phyloP scores from a whole-genome alignment of 495 filamentous ascomycete species.

The Jackrogersella multiformis region DNA sequence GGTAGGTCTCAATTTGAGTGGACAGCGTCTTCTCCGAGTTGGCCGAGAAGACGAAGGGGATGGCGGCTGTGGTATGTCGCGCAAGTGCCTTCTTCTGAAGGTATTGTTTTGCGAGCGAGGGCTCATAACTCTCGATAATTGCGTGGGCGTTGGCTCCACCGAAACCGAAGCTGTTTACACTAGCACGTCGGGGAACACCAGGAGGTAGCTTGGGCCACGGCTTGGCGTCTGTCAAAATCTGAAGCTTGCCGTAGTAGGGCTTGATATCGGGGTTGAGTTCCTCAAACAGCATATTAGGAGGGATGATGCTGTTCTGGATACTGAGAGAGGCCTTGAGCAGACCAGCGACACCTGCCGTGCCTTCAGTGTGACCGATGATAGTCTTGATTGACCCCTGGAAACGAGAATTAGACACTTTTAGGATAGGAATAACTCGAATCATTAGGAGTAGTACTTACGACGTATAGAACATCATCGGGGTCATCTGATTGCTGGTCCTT shows the following conservation, averaged over 20 bases:
- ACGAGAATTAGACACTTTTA: too few relatives aligned
- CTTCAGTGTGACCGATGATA: conserved; percentile 54
- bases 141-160: conserved; percentile 62
- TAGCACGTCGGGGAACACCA: conserved; percentile 13
- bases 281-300: conserved; percentile 55
- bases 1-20: neutral
- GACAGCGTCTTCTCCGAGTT: neutral
- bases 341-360: conserved; percentile 50
- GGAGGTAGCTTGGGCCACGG: conserved; percentile 41
- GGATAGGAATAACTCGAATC: too few relatives aligned
- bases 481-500: neutral
- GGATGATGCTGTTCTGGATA: conserved; percentile 57
- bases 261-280: conserved; percentile 55
- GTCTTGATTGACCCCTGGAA: conserved; percentile 47
- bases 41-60: conserved; percentile 7
- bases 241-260: conserved; percentile 46
- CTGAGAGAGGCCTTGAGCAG: conserved; percentile 57
- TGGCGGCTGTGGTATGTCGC: neutral
- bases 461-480: conserved; percentile 16
- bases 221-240: conserved; percentile 35
- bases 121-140: conserved; percentile 51
- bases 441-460: conserved; percentile 20
- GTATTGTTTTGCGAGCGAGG: conserved; percentile 1
- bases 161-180: conserved; percentile 60
- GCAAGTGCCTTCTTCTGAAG: neutral